Conservation (phyloP, 164 flowering plant genomes). For the Litsea cubeba region DNA sequence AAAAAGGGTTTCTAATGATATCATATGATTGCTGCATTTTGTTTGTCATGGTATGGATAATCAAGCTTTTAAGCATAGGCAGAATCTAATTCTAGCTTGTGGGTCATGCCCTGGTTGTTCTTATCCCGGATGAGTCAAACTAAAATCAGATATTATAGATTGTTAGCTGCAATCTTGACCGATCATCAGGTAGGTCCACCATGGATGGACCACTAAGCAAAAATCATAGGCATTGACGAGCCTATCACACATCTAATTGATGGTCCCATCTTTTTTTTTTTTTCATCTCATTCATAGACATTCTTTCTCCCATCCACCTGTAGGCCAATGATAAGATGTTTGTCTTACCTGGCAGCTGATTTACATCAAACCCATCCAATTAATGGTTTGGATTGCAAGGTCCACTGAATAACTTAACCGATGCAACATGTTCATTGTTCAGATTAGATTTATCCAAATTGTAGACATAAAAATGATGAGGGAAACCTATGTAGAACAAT, state of each 20-base stretch:
- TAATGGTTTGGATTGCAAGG: too few relatives aligned
- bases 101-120: not conserved
- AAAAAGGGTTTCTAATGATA: not conserved
- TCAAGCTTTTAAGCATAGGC: not conserved
- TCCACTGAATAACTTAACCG: not conserved
- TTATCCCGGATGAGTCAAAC: not conserved
- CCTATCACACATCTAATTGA: too few relatives aligned
- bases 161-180: not conserved
- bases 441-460: not conserved
- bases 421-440: not conserved
- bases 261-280: too few relatives aligned
- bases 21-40: constrained; percentile 7
- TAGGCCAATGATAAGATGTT: not conserved
- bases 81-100: not conserved
- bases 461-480: not conserved
- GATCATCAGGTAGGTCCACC: too few relatives aligned
- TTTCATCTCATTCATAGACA: not conserved
- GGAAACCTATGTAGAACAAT: not conserved
- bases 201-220: too few relatives aligned
- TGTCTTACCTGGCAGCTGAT: too few relatives aligned
- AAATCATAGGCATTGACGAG: too few relatives aligned
- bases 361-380: not conserved
- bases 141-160: not conserved
- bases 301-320: not conserved
- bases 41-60: not conserved